Percentiles rank a stretch among this genome's conserved stretches.
Conservation (phyloP, 805 yeast genomes). For the Cyberlindnera bimundalis region DNA sequence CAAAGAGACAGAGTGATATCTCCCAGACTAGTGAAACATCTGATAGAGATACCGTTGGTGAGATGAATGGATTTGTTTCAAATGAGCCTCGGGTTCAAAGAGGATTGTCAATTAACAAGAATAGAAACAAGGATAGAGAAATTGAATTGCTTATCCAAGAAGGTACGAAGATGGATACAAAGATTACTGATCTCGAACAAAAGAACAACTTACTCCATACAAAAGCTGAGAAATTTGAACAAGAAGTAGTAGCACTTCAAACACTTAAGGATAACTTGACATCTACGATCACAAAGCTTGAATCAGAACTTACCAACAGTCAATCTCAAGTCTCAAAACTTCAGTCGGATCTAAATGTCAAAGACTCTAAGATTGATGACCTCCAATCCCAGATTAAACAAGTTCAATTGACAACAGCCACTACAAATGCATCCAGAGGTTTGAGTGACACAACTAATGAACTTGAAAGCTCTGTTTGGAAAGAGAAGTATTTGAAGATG, state of each 20-base stretch:
- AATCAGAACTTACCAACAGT: conserved; percentile 7
- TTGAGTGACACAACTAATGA: conserved; percentile 3
- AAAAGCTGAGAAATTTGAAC: conserved; percentile 27
- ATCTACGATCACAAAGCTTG: conserved; percentile 18
- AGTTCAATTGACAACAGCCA: background rate
- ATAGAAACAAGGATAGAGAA: conserved; percentile 39
- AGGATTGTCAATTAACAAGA: conserved; percentile 27
- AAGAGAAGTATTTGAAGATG: conserved; percentile 24
- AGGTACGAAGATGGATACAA: conserved; percentile 46
- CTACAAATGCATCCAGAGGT: background rate
- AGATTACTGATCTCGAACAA: conserved; percentile 37
- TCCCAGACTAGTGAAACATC: conserved; percentile 8
- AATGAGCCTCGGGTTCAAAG: conserved; percentile 16
- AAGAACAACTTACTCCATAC: conserved; percentile 26
- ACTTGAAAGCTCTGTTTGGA: conserved; percentile 31
- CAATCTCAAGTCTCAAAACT: conserved; percentile 1
- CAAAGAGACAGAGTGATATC: conserved; percentile 8
- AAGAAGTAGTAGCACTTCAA: conserved; percentile 21
- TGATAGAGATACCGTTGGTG: conserved; percentile 13
- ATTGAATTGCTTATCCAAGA: conserved; percentile 43
- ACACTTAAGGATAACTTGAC: conserved; percentile 22
- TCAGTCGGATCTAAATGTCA: background rate
- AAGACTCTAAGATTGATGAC: background rate
- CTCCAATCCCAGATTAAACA: background rate
- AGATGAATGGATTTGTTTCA: conserved; percentile 9